Evolutionary conservation across 2,329 filamentous ascomycete species (phyloP), one percentile per base, ranked within the genome.

Genomic region (Tympanopsis confertula): DNA sequence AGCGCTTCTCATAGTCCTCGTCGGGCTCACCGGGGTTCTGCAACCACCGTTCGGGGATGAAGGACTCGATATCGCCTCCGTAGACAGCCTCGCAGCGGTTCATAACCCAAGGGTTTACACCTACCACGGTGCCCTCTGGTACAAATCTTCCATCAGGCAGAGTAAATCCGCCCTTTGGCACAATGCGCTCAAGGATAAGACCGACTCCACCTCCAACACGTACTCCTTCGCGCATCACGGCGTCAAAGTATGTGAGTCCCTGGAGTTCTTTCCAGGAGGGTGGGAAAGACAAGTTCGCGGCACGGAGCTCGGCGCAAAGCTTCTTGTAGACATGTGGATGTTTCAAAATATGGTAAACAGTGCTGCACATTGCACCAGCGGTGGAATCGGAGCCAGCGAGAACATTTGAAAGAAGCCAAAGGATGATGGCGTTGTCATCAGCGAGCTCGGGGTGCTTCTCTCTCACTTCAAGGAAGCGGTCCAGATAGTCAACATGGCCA

Each of bases 221-320:
- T 39, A 65, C 52, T 1, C 61, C 56, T 47, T 74, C 69, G 18
- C 60, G 61, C 12, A 71, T 51, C 1, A 68, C 60, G 0, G 68
- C 65, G 30, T 57, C 49, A 5, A 68, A 52, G 42, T 65, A 55
- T 42, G 38, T 41, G 38, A 42, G 47, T 42, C 26, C 44, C 19
- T 14, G 46, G 35, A 44, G 48, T 4, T 45, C 38, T 13, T 48
- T 13, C 45, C 47, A 15, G 42, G 50, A 18, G 42, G 54, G 29
- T 45, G 49, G 22, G 41, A 42, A 44, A 3, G 45, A 42, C 5
- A 53, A 29, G 3, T 47, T 45, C 13, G 53, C 52, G 2, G 39
- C 44, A 18, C 59, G 53, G 12, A 68, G 47, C 38, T 68, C 64
- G 2, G 42, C 20, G 13, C 52, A 52, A 7, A 52, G 46, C 4